Conservation (phyloP, 306 rosid genomes). For the Medicago truncatula region MtrunA17r5.0-ANR NC_053049.1:16390501-16391000, state of each 20-base stretch:
- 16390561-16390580: slow-evolving; percentile 81
- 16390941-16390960: slow-evolving; percentile 84
- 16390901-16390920: neutral
- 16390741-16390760: slow-evolving; percentile 56
- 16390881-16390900: slow-evolving; percentile 2
- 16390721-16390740: neutral
- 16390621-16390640: slow-evolving; percentile 92
- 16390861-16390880: slow-evolving; percentile 4
- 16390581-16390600: slow-evolving; percentile 83
- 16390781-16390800: slow-evolving; percentile 93
- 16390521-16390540: too few species aligned
- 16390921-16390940: slow-evolving; percentile 51
- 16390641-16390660: slow-evolving; percentile 75
- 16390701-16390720: slow-evolving; percentile 1
- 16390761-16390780: slow-evolving; percentile 70
- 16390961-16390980: slow-evolving; percentile 76
- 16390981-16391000: slow-evolving; percentile 83
- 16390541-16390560: slow-evolving; percentile 70
- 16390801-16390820: slow-evolving; percentile 75
- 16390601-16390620: slow-evolving; percentile 87
- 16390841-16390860: slow-evolving; percentile 75
- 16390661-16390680: slow-evolving; percentile 26
- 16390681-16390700: neutral
- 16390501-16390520: too few species aligned
- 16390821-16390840: slow-evolving; percentile 84